These are phyloP conservation scores for Claviceps lovelessii DNA, from an alignment of 2,329 filamentous ascomycete species.

Conservation along the genomic window DNA sequence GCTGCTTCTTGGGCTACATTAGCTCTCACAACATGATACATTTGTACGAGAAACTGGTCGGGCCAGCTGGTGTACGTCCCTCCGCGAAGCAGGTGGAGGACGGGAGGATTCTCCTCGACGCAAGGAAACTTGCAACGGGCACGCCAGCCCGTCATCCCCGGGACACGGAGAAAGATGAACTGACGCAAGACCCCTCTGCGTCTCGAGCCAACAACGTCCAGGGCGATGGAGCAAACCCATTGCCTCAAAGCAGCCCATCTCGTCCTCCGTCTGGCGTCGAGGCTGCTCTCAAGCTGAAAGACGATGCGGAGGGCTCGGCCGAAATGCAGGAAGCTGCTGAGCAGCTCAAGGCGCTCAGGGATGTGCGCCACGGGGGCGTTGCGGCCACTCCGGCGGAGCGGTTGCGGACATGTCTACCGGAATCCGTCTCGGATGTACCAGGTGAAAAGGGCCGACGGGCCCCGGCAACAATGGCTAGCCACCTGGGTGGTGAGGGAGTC, in stretches of 20 bases:
- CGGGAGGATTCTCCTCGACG: slow-evolving; percentile 40
- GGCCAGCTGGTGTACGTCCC: slow-evolving; percentile 27
- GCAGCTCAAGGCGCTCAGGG: slow-evolving; percentile 50
- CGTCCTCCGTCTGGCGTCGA: slow-evolving; percentile 5
- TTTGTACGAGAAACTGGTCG: slow-evolving; percentile 45
- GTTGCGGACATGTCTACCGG: slow-evolving; percentile 25
- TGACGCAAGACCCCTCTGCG: slow-evolving; percentile 11
- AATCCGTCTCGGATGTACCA: slow-evolving; percentile 20
- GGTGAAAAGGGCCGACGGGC: slow-evolving; percentile 9
- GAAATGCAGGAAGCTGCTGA: slow-evolving; percentile 57
- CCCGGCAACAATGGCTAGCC: slow-evolving; percentile 20
- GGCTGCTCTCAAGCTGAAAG: slow-evolving; percentile 18
- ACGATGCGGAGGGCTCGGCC: slow-evolving; percentile 42
- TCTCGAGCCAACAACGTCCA: slow-evolving; percentile 12
- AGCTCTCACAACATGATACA: slow-evolving; percentile 54
- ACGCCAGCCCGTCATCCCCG: slow-evolving; percentile 16
- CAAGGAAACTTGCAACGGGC: slow-evolving; percentile 30
- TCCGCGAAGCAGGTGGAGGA: slow-evolving; percentile 42
- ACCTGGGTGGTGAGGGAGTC: slow-evolving; percentile 13
- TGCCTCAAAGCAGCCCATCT: slow-evolving; percentile 16
- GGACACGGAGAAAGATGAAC: slow-evolving; percentile 16
- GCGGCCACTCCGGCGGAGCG: slow-evolving; percentile 21
- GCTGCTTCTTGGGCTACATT: slow-evolving; percentile 50
- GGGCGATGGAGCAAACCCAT: slow-evolving; percentile 12
- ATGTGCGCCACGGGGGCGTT: slow-evolving; percentile 42